Evolutionary conservation across 1,284 basidiomycete species (phyloP), one percentile per base, ranked within the genome.

Genomic region (Rhodotorula sp.): DNA sequence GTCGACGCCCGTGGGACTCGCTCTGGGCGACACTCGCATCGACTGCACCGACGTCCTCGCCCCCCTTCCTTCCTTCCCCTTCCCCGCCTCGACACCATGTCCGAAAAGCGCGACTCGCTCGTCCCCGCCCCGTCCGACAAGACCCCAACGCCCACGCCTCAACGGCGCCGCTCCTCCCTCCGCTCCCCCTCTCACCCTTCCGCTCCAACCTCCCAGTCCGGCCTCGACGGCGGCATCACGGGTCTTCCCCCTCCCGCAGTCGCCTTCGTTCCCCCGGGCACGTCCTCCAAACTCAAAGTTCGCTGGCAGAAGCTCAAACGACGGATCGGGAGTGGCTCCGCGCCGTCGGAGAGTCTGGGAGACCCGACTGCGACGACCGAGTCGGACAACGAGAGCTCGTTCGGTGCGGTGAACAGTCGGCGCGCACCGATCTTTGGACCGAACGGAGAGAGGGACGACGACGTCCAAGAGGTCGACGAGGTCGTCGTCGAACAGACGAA

Each of bases 311-410:
- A 71, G 47, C 55, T 74, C 40, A 69, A 69, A 64, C 59, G 70
- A 31, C 37, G 72, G 22, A 68, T 74, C n/a, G 70, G 70, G 15
- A 74, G 63, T 50, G 73, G 70, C 1, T 67, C 64, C 7, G 71
- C 71, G 5, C 73, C 70, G 30, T 64, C 61, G 31, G 73, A 72
- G 37, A 65, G 59, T 10, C 58, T 75, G 16, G 73, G 73, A 18
- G 73, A 75, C 22, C 73, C 73, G 18, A 75, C 73, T 7, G 59
- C 62, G 37, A 70, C 65, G 50, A 67, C 70, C 22, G 64, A 61
- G 28, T 59, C 58, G 10, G 65, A 72, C 40, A 55, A 53, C 10
- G 67, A 70, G 26, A 67, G 62, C n/a, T 58, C 54, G 20, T 65
- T 62, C 16, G 64, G 56, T 51, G 37, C 20, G 53, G 30, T 52